Evolutionary conservation across 2,329 filamentous ascomycete genomes (phyloP).

Genomic region (Fusarium brevicatenulatum): DNA sequence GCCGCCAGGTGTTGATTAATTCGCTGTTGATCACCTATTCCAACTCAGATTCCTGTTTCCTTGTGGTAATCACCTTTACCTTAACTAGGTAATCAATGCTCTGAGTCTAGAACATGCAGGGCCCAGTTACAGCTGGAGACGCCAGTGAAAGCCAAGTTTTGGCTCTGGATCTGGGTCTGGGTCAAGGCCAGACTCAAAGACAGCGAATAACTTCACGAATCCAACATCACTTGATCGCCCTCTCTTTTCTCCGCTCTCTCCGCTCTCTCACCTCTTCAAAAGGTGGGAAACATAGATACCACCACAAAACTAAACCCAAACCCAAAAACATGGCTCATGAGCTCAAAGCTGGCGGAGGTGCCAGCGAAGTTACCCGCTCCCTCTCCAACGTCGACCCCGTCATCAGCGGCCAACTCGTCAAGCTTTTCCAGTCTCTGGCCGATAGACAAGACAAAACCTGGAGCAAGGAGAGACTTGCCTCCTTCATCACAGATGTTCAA

Average conservation of each 20-base stretch:
- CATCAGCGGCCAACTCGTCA: constrained; percentile 56
- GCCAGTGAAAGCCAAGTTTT: constrained; percentile 5
- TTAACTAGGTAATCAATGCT: neutral
- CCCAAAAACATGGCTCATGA: constrained; percentile 26
- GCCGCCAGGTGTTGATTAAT: neutral
- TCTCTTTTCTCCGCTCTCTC: constrained; percentile 34
- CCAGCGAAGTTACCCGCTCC: constrained; percentile 53
- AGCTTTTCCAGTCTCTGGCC: constrained; percentile 58
- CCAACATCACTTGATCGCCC: constrained; percentile 28
- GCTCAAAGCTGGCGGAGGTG: constrained; percentile 59
- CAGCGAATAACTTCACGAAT: constrained; percentile 39
- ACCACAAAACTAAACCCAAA: neutral
- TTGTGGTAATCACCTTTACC: neutral
- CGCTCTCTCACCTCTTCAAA: constrained; percentile 10
- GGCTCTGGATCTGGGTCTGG: neutral
- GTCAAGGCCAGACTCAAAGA: constrained; percentile 1
- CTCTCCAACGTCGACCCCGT: constrained; percentile 55
- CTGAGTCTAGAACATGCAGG: constrained; percentile 31
- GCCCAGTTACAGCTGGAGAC: constrained; percentile 12
- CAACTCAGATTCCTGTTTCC: neutral
- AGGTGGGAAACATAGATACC: neutral
- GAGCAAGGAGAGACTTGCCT: constrained; percentile 56
- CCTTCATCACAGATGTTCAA: constrained; percentile 61
- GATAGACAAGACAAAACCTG: constrained; percentile 54
- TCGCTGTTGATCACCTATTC: neutral